A percentile compares a stretch with the other conserved stretches of the same genome.
Conservation (phyloP, 345 rosid genomes). For the Eutrema yunnanense region DNA sequence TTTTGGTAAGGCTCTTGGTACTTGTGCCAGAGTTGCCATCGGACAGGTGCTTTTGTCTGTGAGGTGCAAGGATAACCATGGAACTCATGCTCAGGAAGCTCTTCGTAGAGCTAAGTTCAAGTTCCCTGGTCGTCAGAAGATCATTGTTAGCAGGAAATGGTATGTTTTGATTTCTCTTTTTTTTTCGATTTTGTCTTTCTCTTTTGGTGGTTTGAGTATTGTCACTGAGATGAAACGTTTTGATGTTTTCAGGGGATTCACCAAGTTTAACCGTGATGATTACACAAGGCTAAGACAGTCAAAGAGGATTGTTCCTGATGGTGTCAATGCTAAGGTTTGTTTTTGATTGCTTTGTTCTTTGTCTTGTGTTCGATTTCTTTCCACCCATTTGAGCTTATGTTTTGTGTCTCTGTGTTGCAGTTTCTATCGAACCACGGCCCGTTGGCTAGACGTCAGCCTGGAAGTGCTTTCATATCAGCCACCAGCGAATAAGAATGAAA, state of each 20-base stretch:
- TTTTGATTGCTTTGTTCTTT: background rate
- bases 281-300: slow-evolving; percentile 40
- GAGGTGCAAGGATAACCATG: slow-evolving; percentile 49
- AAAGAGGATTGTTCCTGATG: slow-evolving; percentile 47
- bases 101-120: slow-evolving; percentile 55
- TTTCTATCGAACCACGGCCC: slow-evolving; percentile 36
- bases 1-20: slow-evolving; percentile 53
- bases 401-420: slow-evolving; percentile 12
- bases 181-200: background rate
- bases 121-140: slow-evolving; percentile 62
- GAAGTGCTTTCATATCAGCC: slow-evolving; percentile 36
- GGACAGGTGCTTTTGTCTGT: slow-evolving; percentile 59
- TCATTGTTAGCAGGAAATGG: slow-evolving; percentile 62
- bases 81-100: slow-evolving; percentile 55
- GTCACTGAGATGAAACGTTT: background rate
- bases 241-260: slow-evolving; percentile 44
- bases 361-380: background rate
- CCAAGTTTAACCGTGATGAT: slow-evolving; percentile 46
- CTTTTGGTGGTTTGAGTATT: background rate
- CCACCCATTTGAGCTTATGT: background rate
- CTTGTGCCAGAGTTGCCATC: slow-evolving; percentile 48
- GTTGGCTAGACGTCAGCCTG: slow-evolving; percentile 36
- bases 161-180: background rate
- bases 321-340: slow-evolving; percentile 51
- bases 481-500: slow-evolving; percentile 9